Base-by-base conservation (phyloP, 441 rosid species). In the Bocquillonia castaneifolia region DNA sequence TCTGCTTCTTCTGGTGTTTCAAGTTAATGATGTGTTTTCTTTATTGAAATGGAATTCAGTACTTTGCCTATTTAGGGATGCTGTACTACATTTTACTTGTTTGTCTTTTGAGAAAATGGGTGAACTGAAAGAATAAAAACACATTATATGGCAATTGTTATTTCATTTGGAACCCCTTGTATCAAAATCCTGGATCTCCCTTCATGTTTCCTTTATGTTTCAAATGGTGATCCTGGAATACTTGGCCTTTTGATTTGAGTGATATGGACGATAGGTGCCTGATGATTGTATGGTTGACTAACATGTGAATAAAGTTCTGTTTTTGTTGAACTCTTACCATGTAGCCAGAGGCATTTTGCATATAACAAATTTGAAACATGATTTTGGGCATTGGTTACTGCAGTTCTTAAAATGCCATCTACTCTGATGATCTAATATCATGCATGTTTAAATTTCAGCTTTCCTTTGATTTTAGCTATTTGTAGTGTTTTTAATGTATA, bases 141-240 rank as follows among this genome's bases (percentile, higher is more conserved):
- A 15, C 23, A 50, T 23, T 14, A 22, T 69, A 32, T 68, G 25
- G 34, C 55, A 25, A 59, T 36, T 59, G 58, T 53, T 10, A 18
- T 17, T 5, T 54, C 14, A 15, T 15, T 40, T 56, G 54, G 23
- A 29, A 1, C 23, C 45, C 39, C 12, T 26, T 39, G 42, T 37
- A n/a, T 56, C 69, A 37, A 59, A 65, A 47, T 48, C 60, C 59
- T 59, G 37, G 71, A 74, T 74, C 61, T 74, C 67, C 29, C 37
- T 40, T 15, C 52, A 8, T 47, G 57, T 48, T 56, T 29, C 37
- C 50, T 0, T 25, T 9, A 5, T 18, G 40, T 34, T 47, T 48
- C 40, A 57, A 37, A 23, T 15, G 52, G 51, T 67, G 70, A 65
- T 76, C 31, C 29, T 12, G 29, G 78, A 53, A 62, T 70, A 29